These are phyloP conservation scores for Diutina catenulata DNA, from an alignment of 1,139 yeast genomes.

Conservation along the genomic window DNA sequence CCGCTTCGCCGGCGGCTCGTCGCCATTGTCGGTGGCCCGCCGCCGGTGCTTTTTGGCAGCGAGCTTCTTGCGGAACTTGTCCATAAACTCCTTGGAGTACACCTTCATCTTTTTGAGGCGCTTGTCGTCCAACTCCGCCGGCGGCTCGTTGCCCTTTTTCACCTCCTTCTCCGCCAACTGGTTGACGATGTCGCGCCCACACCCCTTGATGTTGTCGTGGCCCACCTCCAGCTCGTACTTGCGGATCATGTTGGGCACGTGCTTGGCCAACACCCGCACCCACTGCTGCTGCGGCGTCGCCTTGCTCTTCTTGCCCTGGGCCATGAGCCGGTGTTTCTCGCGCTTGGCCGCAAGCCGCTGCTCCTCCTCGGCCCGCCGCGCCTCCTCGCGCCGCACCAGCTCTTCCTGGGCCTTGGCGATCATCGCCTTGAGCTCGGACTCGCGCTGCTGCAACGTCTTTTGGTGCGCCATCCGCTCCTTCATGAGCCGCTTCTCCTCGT, in stretches of 20 bases:
- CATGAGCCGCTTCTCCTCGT: constrained; percentile 23
- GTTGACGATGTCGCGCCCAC: constrained; percentile 69
- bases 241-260: constrained; percentile 70
- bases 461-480: not conserved
- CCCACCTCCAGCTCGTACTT: constrained; percentile 58
- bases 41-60: constrained; percentile 18
- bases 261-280: constrained; percentile 55
- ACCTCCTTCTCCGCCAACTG: constrained; percentile 54
- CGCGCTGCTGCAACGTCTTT: not conserved
- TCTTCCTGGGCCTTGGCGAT: not conserved
- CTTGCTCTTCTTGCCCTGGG: not conserved
- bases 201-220: constrained; percentile 59
- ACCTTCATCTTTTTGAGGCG: constrained; percentile 59
- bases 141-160: constrained; percentile 33
- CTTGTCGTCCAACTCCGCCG: constrained; percentile 46
- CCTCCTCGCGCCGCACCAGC: not conserved
- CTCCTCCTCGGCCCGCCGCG: too few relatives aligned
- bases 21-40: not conserved
- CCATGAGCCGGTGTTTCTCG: not conserved
- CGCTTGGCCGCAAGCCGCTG: not conserved
- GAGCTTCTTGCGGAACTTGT: constrained; percentile 50
- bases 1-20: not conserved
- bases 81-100: constrained; percentile 62
- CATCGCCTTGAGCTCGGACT: not conserved
- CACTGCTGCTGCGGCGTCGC: constrained; percentile 30